These are phyloP conservation scores for Cenchrus purpureus DNA, from an alignment of 176 grass and related monocot genomes.

Conservation along the genomic window DNA sequence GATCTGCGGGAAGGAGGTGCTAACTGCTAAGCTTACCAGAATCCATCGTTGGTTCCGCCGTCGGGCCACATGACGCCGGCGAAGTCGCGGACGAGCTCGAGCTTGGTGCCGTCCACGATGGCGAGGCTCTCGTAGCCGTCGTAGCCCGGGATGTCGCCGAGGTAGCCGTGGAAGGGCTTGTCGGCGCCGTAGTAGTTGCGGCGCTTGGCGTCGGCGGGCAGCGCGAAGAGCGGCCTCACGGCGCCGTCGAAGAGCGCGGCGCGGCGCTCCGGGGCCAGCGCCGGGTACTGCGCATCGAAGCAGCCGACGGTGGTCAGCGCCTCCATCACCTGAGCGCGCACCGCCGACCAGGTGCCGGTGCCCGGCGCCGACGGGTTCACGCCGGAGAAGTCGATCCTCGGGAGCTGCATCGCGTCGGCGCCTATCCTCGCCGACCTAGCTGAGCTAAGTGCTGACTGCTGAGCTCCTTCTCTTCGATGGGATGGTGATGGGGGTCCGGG, in stretches of 20 bases:
- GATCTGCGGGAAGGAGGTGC: not conserved
- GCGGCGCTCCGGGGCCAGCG: constrained; percentile 33
- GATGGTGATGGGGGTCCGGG: not conserved
- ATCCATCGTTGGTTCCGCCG: constrained; percentile 31
- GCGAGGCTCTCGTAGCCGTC: constrained; percentile 62
- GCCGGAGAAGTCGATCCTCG: constrained; percentile 39
- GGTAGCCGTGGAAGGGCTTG: constrained; percentile 64
- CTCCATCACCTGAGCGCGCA: constrained; percentile 42
- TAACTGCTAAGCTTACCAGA: constrained; percentile 39
- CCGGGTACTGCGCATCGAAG: constrained; percentile 64
- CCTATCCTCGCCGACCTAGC: not conserved
- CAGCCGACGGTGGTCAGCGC: constrained; percentile 57
- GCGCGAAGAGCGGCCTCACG: constrained; percentile 60
- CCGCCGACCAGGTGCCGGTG: not conserved
- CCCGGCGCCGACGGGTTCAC: constrained; percentile 11
- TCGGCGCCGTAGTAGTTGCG: constrained; percentile 61
- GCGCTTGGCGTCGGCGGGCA: constrained; percentile 55
- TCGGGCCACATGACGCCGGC: constrained; percentile 60
- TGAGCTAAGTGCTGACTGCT: not conserved
- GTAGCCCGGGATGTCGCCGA: constrained; percentile 47
- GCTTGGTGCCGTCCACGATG: constrained; percentile 35
- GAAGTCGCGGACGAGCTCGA: constrained; percentile 37
- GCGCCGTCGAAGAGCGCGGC: constrained; percentile 49
- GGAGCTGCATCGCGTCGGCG: not conserved
- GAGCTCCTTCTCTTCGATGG: not conserved